Evolutionary conservation across 805 yeast genomes (phyloP), one percentile per base, ranked within the genome.

Genomic region (Yamadazyma sp.): DNA sequence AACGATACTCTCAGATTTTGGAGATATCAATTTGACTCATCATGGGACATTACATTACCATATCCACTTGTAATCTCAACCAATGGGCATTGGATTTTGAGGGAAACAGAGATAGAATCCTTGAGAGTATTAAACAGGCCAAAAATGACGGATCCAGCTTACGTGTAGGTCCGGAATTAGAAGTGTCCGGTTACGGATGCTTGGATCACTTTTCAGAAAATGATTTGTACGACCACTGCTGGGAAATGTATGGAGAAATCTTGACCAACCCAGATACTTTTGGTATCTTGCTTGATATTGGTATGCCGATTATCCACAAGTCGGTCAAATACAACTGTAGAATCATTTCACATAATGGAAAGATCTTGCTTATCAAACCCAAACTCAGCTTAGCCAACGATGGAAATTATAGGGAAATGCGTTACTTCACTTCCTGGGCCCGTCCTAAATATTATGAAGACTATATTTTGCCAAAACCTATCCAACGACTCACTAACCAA

Each of bases 41-140:
- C 13, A 90, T 90, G 96, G 90, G 95, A 1, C 93, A 87, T 38
- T 73, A 84, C 40, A 80, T 90, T 32, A 91, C 97, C 0, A 68
- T 91, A 24, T 90, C 98, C 1, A 90, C 98, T 1, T 91, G 98
- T 63, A 88, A 90, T 52, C 72, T 93, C 47, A 93, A 93, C 66
- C 99, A 93, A 74, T 93, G 99, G 99, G 96, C 99, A 0, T 71
- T 93, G 38, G 99, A 93, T 59, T 93, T 88, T 60, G 98, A 91
- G 60, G 99, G 99, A 4, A 93, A 93, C 62, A 73, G 96, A 37
- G 96, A 90, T 55, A 72, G 99, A 40, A 91, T 93, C 46, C 53
- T 93, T 16, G 82, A 83, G 53, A 83, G 95, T 38, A 91, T 93
- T 52, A 57, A 55, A 15, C 70, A 75, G 35, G 96, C 99, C 37